These are phyloP conservation scores for Trichosanthes cucumerina DNA, from an alignment of 306 rosid species.

Conservation along the genomic window DNA sequence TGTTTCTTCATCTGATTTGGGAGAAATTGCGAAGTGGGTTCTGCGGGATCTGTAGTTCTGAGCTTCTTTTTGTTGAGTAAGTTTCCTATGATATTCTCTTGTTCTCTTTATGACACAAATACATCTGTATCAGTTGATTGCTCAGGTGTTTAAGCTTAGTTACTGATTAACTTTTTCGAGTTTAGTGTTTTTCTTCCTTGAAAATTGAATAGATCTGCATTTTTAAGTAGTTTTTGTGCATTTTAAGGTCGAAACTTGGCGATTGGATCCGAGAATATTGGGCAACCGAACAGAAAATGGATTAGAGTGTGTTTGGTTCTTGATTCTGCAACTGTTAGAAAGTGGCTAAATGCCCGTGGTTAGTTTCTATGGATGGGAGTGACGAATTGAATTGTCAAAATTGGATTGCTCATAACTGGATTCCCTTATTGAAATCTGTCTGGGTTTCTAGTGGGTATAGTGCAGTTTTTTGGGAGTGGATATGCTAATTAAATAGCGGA, in stretches of 20 bases:
- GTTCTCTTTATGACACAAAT: not conserved
- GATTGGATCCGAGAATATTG: not conserved
- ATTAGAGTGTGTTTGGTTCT: not conserved
- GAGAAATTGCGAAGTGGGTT: constrained; percentile 22
- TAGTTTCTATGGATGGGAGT: not conserved
- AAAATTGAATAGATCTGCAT: constrained; percentile 11
- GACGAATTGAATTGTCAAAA: not conserved
- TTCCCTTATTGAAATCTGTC: not conserved
- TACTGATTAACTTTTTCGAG: not conserved
- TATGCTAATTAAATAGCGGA: not conserved
- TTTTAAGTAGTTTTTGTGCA: not conserved
- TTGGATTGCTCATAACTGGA: not conserved
- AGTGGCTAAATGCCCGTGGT: not conserved
- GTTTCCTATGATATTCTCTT: not conserved
- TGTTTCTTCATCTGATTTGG: constrained; percentile 40
- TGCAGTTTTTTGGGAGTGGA: not conserved
- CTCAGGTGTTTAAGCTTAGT: not conserved
- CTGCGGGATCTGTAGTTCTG: constrained; percentile 37
- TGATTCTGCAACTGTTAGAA: not conserved
- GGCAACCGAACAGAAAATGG: not conserved
- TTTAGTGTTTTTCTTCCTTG: not conserved
- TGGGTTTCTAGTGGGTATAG: not conserved
- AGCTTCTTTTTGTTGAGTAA: constrained; percentile 30
- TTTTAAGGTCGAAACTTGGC: not conserved
- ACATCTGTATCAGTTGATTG: not conserved